These are phyloP conservation scores for Phaeotremella skinneri DNA, from an alignment of 768 basidiomycete species.

Conservation along the genomic window DNA sequence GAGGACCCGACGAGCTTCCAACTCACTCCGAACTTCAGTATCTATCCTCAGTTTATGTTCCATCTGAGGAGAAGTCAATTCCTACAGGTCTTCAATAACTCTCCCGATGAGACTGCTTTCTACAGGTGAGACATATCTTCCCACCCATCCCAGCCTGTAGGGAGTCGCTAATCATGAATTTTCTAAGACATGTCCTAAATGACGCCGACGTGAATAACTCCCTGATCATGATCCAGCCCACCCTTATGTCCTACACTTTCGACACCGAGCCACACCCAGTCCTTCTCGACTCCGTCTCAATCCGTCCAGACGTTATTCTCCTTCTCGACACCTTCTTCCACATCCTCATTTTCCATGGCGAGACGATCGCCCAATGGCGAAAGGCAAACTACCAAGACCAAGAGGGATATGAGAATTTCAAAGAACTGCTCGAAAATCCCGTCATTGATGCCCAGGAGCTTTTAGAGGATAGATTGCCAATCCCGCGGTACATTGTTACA, in stretches of 20 bases:
- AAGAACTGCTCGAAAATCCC: conserved; percentile 83
- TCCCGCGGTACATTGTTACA: conserved; percentile 95
- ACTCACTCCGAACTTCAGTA: conserved; percentile 91
- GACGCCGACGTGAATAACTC: conserved; percentile 99
- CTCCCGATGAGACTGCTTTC: conserved; percentile 98
- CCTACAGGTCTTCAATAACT: conserved; percentile 98
- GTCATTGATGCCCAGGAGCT: conserved; percentile 90
- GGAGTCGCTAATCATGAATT: conserved; percentile 2
- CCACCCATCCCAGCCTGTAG: neutral
- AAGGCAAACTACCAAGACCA: conserved; percentile 98
- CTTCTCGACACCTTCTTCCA: conserved; percentile 99
- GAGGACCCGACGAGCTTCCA: conserved; percentile 94
- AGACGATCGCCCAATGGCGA: conserved; percentile 94
- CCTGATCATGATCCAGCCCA: conserved; percentile 99
- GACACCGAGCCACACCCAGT: conserved; percentile 86
- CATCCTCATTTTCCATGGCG: conserved; percentile 98
- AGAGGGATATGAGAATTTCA: conserved; percentile 98
- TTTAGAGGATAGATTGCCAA: conserved; percentile 90
- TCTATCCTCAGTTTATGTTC: conserved; percentile 99
- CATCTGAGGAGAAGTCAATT: conserved; percentile 95
- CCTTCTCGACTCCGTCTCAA: conserved; percentile 92
- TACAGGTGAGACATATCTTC: conserved; percentile 64
- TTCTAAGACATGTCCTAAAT: conserved; percentile 78
- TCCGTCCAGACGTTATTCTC: conserved; percentile 93
- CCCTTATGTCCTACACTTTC: conserved; percentile 96